These are phyloP conservation scores for Pascua guehoae DNA, from an alignment of 1,284 basidiomycete genomes.

Conservation along the genomic window DNA sequence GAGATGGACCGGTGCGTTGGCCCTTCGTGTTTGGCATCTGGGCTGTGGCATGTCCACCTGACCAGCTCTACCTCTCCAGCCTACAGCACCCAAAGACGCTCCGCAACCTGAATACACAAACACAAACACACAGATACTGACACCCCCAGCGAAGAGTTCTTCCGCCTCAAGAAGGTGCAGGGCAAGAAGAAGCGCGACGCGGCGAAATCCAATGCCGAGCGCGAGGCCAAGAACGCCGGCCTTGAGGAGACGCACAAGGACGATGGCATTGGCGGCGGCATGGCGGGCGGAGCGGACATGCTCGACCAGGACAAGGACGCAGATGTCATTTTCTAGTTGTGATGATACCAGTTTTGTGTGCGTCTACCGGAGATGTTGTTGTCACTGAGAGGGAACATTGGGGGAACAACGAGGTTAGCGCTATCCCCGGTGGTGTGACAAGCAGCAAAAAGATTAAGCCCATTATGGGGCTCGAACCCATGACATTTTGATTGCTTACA, in stretches of 20 bases:
- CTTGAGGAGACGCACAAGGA: constrained; percentile 40
- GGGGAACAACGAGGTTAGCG: too few species aligned
- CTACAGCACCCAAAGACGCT: not conserved
- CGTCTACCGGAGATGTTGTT: too few species aligned
- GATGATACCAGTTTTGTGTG: not conserved
- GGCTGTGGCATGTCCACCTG: not conserved
- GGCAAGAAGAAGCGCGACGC: constrained; percentile 89
- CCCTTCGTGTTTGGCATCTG: not conserved
- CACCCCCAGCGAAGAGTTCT: constrained; percentile 75
- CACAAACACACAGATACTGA: not conserved
- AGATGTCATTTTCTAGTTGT: constrained; percentile 77
- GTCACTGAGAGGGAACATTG: too few species aligned
- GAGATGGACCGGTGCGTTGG: constrained; percentile 76
- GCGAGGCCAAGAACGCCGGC: constrained; percentile 29
- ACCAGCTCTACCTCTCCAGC: not conserved
- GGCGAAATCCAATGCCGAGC: constrained; percentile 28
- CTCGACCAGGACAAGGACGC: constrained; percentile 74
- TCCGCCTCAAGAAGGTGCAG: constrained; percentile 93
- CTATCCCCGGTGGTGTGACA: too few species aligned
- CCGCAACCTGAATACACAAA: not conserved
- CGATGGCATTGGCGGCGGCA: constrained; percentile 46
- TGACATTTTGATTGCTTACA: too few species aligned
- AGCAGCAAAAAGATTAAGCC: too few species aligned
- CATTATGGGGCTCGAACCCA: too few species aligned
- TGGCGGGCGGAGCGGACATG: constrained; percentile 57